Evolutionary conservation across 2,329 filamentous ascomycete species (phyloP).

Genomic region (Sphaceloma murrayae): DNA sequence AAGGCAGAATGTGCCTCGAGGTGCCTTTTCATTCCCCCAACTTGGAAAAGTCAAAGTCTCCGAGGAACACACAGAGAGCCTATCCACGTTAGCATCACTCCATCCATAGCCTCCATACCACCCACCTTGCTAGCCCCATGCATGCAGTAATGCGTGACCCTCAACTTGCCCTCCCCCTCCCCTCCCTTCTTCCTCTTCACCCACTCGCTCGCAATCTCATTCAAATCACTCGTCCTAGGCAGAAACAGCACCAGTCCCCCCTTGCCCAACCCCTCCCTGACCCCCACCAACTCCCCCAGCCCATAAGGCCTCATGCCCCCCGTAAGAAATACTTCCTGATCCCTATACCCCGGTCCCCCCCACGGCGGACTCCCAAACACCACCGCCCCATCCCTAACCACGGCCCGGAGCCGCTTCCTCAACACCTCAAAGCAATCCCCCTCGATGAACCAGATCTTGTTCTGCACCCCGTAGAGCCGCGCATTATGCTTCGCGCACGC

Average conservation of each 20-base stretch:
- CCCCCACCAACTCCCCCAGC: constrained; percentile 53
- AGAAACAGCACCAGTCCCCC: constrained; percentile 64
- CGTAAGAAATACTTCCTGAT: constrained; percentile 68
- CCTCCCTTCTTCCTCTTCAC: constrained; percentile 29
- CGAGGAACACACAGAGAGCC: constrained; percentile 52
- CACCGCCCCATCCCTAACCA: constrained; percentile 42
- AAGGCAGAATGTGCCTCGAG: too few species aligned
- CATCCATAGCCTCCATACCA: neutral
- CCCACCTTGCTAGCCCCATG: constrained; percentile 73
- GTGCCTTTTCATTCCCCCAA: too few species aligned
- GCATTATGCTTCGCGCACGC: constrained; percentile 92
- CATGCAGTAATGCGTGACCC: constrained; percentile 85
- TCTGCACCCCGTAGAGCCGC: constrained; percentile 66
- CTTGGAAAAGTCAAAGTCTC: constrained; percentile 37
- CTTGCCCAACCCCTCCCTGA: constrained; percentile 45
- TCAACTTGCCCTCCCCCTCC: constrained; percentile 46
- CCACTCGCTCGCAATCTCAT: constrained; percentile 55
- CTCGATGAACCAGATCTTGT: constrained; percentile 74
- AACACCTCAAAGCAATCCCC: constrained; percentile 78
- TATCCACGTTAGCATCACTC: constrained; percentile 18
- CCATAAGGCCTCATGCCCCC: constrained; percentile 82
- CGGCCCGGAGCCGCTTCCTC: constrained; percentile 40
- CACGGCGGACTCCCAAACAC: constrained; percentile 66
- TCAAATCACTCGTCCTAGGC: constrained; percentile 73
- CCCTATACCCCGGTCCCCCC: constrained; percentile 58